Evolutionary conservation across 2,329 filamentous ascomycete genomes (phyloP), one percentile per base, ranked within the genome.

Genomic region (Xylaria sp.): DNA sequence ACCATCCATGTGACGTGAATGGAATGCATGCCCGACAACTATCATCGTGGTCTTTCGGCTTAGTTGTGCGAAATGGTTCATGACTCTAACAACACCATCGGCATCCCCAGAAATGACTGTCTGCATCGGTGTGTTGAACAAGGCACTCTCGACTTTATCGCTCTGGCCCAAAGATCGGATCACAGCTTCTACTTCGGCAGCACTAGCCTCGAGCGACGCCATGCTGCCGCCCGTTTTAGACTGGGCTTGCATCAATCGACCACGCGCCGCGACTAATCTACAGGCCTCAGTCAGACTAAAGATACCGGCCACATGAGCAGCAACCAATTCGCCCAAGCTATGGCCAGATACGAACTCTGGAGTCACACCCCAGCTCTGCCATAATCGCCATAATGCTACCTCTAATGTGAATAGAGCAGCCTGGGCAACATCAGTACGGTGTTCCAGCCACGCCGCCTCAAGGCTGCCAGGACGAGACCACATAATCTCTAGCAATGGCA

Each of bases 341-440:
- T 75, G 73, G 7, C 73, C 73, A 11, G 77, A 61, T 0, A 76
- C 67, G 45, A 72, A 67, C 6, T 70, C 67, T 0, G 75, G 73
- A 15, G 45, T 56, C 21, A 78, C 65, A 4, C 75, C 74, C 67
- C 70, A 73, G 25, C 65, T 70, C 56, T 71, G 42, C 73, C 76
- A 77, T 8, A 76, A 54, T 19, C 65, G 58, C 64, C 69, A 75
- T 7, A 78, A 64, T 1, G 73, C 70, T 4, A 76, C 70, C 50
- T 77, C 71, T 12, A 78, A 51, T 7, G 74, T 67, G 47, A 76
- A 77, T 12, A 77, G 60, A 25, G 74, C 73, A 19, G 75, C 69
- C 63, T 78, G 76, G 21, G 72, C 68, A 60, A 70, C 74, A 50
- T 75, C 73, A 2, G 75, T 73, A 12, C 70, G 28, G 9, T 9